These are phyloP conservation scores for Phytophthora pistaciae DNA, from an alignment of 352 stramenopile genomes.

Conservation along the genomic window DNA sequence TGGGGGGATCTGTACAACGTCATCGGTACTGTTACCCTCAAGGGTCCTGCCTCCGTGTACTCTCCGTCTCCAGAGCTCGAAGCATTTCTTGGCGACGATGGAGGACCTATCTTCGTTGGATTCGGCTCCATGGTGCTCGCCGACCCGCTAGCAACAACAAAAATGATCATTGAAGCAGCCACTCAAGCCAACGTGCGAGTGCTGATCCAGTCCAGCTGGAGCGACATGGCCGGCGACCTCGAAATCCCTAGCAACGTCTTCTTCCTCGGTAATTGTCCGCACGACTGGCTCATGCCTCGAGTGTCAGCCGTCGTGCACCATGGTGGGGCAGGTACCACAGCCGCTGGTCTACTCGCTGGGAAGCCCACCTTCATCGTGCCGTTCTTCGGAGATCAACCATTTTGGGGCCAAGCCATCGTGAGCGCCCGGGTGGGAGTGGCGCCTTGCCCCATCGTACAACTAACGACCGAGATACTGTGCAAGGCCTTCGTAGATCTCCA, in stretches of 20 bases:
- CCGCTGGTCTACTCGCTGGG: slow-evolving; percentile 80
- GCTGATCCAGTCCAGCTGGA: slow-evolving; percentile 36
- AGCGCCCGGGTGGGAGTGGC: slow-evolving; percentile 76
- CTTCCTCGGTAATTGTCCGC: slow-evolving; percentile 30
- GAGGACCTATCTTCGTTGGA: slow-evolving; percentile 26
- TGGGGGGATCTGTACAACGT: slow-evolving; percentile 63
- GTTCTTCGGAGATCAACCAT: slow-evolving; percentile 95
- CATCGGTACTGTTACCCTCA: slow-evolving; percentile 56
- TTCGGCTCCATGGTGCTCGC: slow-evolving; percentile 33
- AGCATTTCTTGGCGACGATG: slow-evolving; percentile 15
- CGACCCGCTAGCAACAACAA: slow-evolving; percentile 21
- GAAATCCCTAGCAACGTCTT: slow-evolving; percentile 27
- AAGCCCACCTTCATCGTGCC: slow-evolving; percentile 94
- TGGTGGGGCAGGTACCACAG: slow-evolving; percentile 24
- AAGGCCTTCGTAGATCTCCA: slow-evolving; percentile 75
- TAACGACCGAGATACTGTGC: slow-evolving; percentile 72
- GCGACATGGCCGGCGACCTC: slow-evolving; percentile 30
- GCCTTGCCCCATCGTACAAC: slow-evolving; percentile 74
- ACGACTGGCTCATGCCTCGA: slow-evolving; percentile 31
- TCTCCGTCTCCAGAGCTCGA: slow-evolving; percentile 30
- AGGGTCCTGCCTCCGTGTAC: slow-evolving; percentile 37
- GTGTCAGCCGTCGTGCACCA: slow-evolving; percentile 28
- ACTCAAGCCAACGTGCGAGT: slow-evolving; percentile 14
- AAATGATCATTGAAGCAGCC: slow-evolving; percentile 30
- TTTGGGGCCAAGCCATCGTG: slow-evolving; percentile 90